A percentile compares a stretch with the other conserved stretches of the same genome.
These are phyloP conservation scores for Wakefieldia striispora DNA, from an alignment of 768 basidiomycete genomes.

Conservation along the genomic window DNA sequence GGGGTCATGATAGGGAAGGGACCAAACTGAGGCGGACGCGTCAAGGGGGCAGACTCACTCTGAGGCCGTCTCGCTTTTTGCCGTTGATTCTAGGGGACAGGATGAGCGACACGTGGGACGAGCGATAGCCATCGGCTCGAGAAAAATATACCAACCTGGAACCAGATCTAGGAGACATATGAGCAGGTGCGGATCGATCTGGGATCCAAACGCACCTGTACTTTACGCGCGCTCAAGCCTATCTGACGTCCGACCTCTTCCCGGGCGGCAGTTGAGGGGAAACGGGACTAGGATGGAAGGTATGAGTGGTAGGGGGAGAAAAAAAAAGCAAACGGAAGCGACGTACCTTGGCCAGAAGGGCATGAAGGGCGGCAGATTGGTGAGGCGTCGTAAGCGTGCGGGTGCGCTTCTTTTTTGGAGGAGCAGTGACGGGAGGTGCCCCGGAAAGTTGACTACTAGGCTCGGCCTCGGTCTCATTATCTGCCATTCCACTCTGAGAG, in stretches of 20 bases:
- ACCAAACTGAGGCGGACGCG: conserved; percentile 60
- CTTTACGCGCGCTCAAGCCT: conserved; percentile 86
- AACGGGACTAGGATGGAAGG: conserved; percentile 62
- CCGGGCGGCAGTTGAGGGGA: conserved; percentile 83
- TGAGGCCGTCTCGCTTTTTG: conserved; percentile 83
- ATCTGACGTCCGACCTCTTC: conserved; percentile 86
- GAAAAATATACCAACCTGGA: conserved; percentile 53
- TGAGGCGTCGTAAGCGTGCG: conserved; percentile 86
- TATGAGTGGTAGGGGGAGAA: neutral
- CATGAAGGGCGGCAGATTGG: conserved; percentile 84
- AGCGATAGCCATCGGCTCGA: neutral
- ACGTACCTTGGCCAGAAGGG: conserved; percentile 78
- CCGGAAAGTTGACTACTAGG: conserved; percentile 43
- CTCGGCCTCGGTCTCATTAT: conserved; percentile 53
- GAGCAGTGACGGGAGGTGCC: conserved; percentile 30
- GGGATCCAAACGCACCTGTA: conserved; percentile 60
- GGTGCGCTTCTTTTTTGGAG: conserved; percentile 65
- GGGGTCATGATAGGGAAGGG: conserved; percentile 51
- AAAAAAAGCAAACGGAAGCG: neutral
- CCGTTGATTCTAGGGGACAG: conserved; percentile 65
- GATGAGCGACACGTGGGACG: conserved; percentile 6
- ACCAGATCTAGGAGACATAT: conserved; percentile 67
- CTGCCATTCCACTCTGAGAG: conserved; percentile 57
- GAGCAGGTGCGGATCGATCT: conserved; percentile 8
- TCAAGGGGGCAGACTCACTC: conserved; percentile 51